Base-by-base conservation (phyloP, 768 basidiomycete species). In the Kwoniella bestiolae region DNA sequence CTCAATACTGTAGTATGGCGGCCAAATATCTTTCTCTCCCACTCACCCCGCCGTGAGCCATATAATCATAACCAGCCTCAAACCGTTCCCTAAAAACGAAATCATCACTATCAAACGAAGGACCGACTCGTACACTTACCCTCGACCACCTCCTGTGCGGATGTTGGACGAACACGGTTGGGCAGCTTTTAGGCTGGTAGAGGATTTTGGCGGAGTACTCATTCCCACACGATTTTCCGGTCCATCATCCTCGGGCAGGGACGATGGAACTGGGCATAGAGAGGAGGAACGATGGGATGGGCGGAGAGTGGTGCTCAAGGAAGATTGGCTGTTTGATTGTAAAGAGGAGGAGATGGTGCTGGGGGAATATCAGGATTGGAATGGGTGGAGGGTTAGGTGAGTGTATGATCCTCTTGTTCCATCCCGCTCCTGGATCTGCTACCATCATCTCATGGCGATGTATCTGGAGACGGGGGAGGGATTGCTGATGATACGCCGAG, bases 321-420 rank as follows among this genome's bases (percentile, higher is more conserved):
- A 31, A 35, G 16, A 32, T 29, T 53, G 52, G 52, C 8, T 53
- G 7, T 18, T 14, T 35, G 52, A 53, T 29, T 53, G 52, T 53
- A 18, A 28, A 29, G 32, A 23, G 4, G 11, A 29, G 52, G 52
- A 35, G 7, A n/a, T 11, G n/a, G 25, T 53, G n/a, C 29, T 53
- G 52, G 52, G 29, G 5, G n/a, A 53, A 8, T 3, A 9, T 3
- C 16, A 18, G 8, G 25, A 35, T 53, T 53, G 52, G 52, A 5
- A n/a, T n/a, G 52, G 52, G 16, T 53, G 52, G 52, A 35, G 25
- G 16, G 52, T 53, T 28, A 29, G 25, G 52, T 53, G 25, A 28
- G 52, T 32, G n/a, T n/a, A n/a, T n/a, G n/a, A n/a, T n/a, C n/a
- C n/a, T n/a, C n/a, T n/a, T n/a, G n/a, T n/a, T n/a, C n/a, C n/a